Evolutionary conservation across 257 asterid genomes (phyloP), one percentile per base, ranked within the genome.

Genomic region (Euphrasia confusa): DNA sequence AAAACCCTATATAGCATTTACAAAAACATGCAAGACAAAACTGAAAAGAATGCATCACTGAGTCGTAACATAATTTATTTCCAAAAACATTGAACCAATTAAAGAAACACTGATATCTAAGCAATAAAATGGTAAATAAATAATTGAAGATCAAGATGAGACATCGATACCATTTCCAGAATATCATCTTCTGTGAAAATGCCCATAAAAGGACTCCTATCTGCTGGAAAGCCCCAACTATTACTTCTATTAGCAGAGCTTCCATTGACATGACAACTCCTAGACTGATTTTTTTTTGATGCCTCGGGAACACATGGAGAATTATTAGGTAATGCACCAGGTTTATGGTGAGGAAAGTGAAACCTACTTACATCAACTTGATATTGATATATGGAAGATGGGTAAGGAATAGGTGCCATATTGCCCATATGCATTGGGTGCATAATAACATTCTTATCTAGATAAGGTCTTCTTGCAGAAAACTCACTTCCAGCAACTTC

Each of bases 111-210:
- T 49, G 61, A 17, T 62, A 30, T 68, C 63, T n/a, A 66, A 62
- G 55, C 63, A 74, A 5, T 39, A 58, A 67, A 24, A 9, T 30
- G 37, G 49, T 57, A 53, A 64, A 49, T 48, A 18, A 60, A 13
- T 42, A 39, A 39, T 5, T 53, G 64, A 42, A 63, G 67, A 33
- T 57, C 48, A 58, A 74, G 68, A 73, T 52, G 70, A 71, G 71
- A 71, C 73, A 64, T 57, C 77, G 66, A 53, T 76, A 88, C 95
- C 98, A 88, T 92, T 66, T 86, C 87, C 66, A 92, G 85, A 66
- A 92, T 77, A 79, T 88, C 97, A 68, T 92, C 93, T 65, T 92
- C 97, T 42, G 97, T 88, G 69, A 91, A 64, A 66, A 77, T 75
- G 78, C 90, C 80, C 52, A 63, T 64, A 58, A 77, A 54, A 8